Conservation (phyloP, 306 rosid species). For the Acacia confusa region DNA sequence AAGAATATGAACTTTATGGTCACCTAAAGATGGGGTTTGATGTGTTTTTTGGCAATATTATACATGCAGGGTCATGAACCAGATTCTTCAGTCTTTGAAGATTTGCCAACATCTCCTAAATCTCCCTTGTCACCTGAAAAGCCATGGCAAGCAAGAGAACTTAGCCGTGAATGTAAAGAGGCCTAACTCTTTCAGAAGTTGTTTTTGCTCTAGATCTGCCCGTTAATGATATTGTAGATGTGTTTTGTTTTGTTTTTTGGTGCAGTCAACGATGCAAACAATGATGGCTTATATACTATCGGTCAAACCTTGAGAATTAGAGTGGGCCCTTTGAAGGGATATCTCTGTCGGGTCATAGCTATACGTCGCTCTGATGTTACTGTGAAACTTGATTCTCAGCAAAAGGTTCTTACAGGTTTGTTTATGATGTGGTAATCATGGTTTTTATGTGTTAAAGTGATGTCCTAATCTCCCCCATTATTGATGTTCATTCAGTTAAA, state of each 20-base stretch:
- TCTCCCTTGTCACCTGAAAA: constrained; percentile 84
- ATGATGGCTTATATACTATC: constrained; percentile 65
- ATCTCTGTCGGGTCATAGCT: constrained; percentile 89
- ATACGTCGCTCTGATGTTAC: constrained; percentile 85
- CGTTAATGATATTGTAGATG: constrained; percentile 25
- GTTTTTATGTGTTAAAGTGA: constrained; percentile 1
- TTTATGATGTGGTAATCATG: constrained; percentile 5
- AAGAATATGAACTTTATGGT: constrained; percentile 1
- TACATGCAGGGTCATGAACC: constrained; percentile 67
- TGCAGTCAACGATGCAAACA: constrained; percentile 76
- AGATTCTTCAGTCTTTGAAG: constrained; percentile 57
- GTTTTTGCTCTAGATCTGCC: constrained; percentile 27
- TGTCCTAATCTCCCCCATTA: background rate
- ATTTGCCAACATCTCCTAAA: constrained; percentile 74
- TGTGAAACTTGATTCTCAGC: constrained; percentile 97
- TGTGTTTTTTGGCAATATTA: constrained; percentile 13
- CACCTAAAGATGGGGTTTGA: constrained; percentile 17
- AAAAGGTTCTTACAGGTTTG: constrained; percentile 95
- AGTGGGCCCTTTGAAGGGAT: constrained; percentile 96
- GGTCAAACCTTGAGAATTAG: constrained; percentile 97
- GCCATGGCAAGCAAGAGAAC: constrained; percentile 74
- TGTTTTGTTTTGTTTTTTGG: constrained; percentile 22
- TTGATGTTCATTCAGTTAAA: constrained; percentile 60
- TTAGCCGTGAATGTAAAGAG: constrained; percentile 50
- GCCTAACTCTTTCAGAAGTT: constrained; percentile 21